Percentiles rank a stretch among this genome's conserved stretches.
phyloP scores from a whole-genome alignment of 1,284 basidiomycete species.

The Apiotrichum gamsii region DNA sequence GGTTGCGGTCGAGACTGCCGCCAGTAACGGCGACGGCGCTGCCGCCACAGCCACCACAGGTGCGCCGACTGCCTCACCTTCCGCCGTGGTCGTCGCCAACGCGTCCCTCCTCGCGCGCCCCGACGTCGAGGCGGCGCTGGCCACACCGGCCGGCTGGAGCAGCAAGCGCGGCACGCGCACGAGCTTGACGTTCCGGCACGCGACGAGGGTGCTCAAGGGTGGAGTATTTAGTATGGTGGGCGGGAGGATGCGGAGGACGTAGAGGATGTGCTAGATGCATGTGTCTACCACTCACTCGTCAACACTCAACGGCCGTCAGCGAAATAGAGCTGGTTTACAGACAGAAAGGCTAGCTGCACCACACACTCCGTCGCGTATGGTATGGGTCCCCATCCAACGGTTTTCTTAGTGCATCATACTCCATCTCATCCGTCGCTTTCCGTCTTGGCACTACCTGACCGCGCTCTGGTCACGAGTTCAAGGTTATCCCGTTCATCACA shows the following conservation, averaged over 20 bases:
- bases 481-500: no score
- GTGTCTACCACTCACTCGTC: no score
- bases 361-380: no score
- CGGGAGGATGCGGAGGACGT: conserved; percentile 6
- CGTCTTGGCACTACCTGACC: no score
- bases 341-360: background rate
- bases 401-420: no score
- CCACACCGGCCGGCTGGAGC: conserved; percentile 52
- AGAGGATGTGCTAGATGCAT: no score
- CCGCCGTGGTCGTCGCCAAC: conserved; percentile 54
- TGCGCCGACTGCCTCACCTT: background rate
- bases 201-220: conserved; percentile 57
- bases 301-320: conserved; percentile 2
- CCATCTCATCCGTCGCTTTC: no score
- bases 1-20: conserved; percentile 8
- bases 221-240: conserved; percentile 21
- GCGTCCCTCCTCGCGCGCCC: conserved; percentile 51
- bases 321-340: background rate
- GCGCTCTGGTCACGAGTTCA: no score
- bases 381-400: no score
- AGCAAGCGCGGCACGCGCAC: conserved; percentile 56
- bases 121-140: conserved; percentile 46
- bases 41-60: background rate
- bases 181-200: conserved; percentile 82
- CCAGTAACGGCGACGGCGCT: background rate